A percentile compares a stretch with the other conserved stretches of the same genome.
phyloP scores from a whole-genome alignment of 208 protist species.

The Polymyxa betae region DNA sequence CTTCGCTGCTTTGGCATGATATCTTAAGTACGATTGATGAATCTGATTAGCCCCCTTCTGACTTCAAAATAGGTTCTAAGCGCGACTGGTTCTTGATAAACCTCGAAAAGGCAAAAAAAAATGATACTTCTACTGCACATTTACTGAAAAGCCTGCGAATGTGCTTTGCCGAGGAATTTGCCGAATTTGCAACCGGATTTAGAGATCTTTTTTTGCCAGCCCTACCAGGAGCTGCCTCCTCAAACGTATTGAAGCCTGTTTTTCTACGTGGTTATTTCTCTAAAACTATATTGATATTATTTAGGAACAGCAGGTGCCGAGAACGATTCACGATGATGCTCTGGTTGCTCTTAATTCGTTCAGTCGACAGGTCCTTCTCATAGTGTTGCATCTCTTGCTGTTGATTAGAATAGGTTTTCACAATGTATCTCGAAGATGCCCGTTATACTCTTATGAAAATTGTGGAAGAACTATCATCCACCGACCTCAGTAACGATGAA shows the following conservation, averaged over 20 bases:
- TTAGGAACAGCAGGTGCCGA: background rate
- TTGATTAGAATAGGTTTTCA: background rate
- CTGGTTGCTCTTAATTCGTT: background rate
- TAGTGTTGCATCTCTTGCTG: background rate
- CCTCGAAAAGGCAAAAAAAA: background rate
- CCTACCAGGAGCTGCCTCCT: background rate
- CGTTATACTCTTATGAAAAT: background rate
- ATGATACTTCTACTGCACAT: background rate
- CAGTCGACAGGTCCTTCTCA: background rate
- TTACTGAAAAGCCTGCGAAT: background rate
- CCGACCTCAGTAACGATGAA: background rate
- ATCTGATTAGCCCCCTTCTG: too few species aligned
- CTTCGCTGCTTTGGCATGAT: constrained; percentile 32
- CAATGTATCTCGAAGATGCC: background rate
- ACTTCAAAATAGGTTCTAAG: background rate
- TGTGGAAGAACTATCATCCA: background rate
- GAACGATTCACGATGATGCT: constrained; percentile 26
- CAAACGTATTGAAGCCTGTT: too few species aligned
- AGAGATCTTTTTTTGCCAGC: background rate
- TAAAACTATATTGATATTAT: too few species aligned
- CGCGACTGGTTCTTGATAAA: background rate
- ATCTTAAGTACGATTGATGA: background rate
- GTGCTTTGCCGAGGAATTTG: background rate
- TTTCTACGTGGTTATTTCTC: too few species aligned
- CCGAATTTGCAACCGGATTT: background rate